phyloP scores from a whole-genome alignment of 1,284 basidiomycete genomes.

The Ustilago loliicola region DNA sequence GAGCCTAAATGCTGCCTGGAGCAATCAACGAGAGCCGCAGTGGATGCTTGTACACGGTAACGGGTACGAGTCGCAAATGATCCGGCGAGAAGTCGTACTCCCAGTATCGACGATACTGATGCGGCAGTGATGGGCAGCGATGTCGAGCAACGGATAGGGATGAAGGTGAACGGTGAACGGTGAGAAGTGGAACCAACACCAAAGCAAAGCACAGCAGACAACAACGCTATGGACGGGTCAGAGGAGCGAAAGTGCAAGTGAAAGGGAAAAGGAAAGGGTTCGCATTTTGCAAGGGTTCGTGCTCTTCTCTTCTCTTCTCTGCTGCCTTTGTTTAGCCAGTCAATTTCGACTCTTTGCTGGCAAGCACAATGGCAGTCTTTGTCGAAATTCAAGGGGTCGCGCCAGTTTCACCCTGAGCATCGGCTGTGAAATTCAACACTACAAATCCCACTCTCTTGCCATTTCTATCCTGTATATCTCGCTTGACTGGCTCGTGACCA shows the following conservation, averaged over 20 bases:
- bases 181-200: background rate
- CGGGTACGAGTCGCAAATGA: background rate
- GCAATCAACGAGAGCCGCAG: background rate
- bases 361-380: background rate
- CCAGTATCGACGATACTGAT: background rate
- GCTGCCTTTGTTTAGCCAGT: background rate
- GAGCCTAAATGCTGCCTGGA: background rate
- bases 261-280: background rate
- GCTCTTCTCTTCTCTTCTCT: background rate
- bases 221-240: too few relatives aligned
- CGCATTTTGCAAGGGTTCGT: background rate
- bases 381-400: slow-evolving; percentile 6
- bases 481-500: background rate
- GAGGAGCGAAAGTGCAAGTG: background rate
- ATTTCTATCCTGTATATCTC: background rate
- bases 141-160: background rate
- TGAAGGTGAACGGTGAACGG: background rate
- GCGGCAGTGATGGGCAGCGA: background rate
- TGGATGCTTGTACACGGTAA: background rate
- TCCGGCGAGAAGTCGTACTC: background rate
- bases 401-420: slow-evolving; percentile 29
- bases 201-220: background rate
- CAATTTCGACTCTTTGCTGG: background rate
- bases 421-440: slow-evolving; percentile 8
- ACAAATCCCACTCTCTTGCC: background rate